Conservation (phyloP, 2,329 filamentous ascomycete genomes). For the Pseudogymnoascus sp. region DNA sequence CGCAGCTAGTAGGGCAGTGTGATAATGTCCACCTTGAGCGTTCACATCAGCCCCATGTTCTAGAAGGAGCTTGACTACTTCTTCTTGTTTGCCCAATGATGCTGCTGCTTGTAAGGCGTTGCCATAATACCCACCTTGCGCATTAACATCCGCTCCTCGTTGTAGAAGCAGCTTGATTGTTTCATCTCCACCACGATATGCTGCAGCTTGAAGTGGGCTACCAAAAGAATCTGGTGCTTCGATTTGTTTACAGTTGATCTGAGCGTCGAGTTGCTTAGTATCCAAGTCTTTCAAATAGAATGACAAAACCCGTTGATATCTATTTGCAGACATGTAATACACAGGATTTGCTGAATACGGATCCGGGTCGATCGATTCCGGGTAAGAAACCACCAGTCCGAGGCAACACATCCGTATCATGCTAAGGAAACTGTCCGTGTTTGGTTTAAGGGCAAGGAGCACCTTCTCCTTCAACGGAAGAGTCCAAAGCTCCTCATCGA, state of each 20-base stretch:
- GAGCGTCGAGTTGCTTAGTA: not conserved
- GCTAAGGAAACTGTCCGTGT: not conserved
- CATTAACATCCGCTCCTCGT: not conserved
- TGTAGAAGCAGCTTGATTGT: not conserved
- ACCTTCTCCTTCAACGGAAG: not conserved
- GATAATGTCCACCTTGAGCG: too few species aligned
- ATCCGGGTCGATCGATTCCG: not conserved
- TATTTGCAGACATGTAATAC: not conserved
- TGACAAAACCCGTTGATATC: not conserved
- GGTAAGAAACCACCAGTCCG: not conserved
- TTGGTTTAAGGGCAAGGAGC: not conserved
- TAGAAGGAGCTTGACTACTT: constrained; percentile 9
- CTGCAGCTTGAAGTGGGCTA: not conserved
- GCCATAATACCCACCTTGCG: constrained; percentile 10
- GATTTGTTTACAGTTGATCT: not conserved
- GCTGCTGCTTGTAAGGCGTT: constrained; percentile 16
- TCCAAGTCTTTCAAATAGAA: not conserved
- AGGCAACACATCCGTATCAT: not conserved
- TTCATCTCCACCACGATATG: not conserved
- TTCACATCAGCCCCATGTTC: not conserved
- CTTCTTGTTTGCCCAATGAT: not conserved
- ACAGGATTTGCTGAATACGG: not conserved
- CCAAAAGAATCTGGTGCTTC: not conserved
- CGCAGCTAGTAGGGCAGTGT: too few species aligned
- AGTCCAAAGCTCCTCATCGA: not conserved